phyloP scores from a whole-genome alignment of 148 eudicot species.

The Cornus controversa region DNA sequence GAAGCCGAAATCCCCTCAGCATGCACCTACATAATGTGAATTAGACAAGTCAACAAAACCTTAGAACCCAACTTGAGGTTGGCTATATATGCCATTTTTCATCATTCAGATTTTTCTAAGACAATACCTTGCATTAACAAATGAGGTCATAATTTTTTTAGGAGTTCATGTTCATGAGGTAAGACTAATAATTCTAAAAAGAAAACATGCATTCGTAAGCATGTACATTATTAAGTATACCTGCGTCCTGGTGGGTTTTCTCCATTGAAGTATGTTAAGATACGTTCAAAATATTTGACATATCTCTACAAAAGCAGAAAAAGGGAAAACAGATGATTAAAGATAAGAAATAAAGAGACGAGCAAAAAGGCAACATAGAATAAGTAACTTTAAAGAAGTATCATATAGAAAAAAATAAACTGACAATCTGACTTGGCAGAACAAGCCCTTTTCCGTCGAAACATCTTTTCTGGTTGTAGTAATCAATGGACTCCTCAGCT shows the following conservation, averaged over 20 bases:
- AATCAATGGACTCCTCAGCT: slow-evolving; percentile 95
- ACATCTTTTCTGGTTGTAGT: slow-evolving; percentile 96
- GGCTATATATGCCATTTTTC: not conserved
- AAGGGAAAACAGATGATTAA: slow-evolving; percentile 4
- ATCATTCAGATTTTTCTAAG: not conserved
- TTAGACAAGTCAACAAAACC: slow-evolving; percentile 5
- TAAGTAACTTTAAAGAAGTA: slow-evolving; percentile 5
- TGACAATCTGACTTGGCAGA: slow-evolving; percentile 97
- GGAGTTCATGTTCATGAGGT: not conserved
- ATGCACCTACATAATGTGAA: slow-evolving; percentile 59
- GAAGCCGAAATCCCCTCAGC: slow-evolving; percentile 97
- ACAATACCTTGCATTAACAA: slow-evolving; percentile 1
- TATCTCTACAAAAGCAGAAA: slow-evolving; percentile 57
- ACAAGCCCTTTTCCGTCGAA: slow-evolving; percentile 92
- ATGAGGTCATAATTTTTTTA: not conserved
- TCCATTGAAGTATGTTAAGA: slow-evolving; percentile 80
- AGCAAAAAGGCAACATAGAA: slow-evolving; percentile 1
- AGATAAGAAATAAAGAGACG: not conserved
- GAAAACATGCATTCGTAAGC: not conserved
- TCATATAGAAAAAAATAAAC: slow-evolving; percentile 19
- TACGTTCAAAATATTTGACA: slow-evolving; percentile 92
- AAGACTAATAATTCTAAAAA: not conserved
- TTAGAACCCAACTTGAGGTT: slow-evolving; percentile 1
- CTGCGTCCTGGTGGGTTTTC: slow-evolving; percentile 95
- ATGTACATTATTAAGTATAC: slow-evolving; percentile 30